Percentiles rank a stretch among this genome's conserved stretches.
Evolutionary conservation across 2,329 filamentous ascomycete species (phyloP).

Genomic region (Talaromyces sp.): DNA sequence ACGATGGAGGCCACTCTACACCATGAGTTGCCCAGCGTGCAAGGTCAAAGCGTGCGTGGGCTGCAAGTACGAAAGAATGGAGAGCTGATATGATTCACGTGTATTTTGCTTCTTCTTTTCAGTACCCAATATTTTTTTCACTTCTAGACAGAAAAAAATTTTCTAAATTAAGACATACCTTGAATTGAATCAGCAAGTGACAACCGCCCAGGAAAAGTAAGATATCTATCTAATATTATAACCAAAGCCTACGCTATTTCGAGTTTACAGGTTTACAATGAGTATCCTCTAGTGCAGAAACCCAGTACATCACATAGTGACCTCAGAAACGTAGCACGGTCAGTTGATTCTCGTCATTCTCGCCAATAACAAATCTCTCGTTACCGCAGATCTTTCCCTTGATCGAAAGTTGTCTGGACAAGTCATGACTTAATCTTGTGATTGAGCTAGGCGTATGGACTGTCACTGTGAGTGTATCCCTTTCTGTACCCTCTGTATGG

Average conservation of each 20-base stretch:
- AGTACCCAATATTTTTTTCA: not conserved
- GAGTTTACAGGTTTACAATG: not conserved
- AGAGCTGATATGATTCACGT: not conserved
- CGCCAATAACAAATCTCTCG: constrained; percentile 58
- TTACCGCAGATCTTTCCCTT: constrained; percentile 55
- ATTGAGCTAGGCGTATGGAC: constrained; percentile 22
- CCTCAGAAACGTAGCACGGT: constrained; percentile 48
- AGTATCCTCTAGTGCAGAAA: not conserved
- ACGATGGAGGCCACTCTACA: constrained; percentile 24
- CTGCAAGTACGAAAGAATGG: constrained; percentile 20
- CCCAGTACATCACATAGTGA: not conserved
- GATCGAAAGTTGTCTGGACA: constrained; percentile 47
- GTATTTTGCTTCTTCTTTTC: not conserved
- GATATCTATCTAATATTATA: not conserved
- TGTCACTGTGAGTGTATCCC: constrained; percentile 18
- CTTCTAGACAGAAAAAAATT: not conserved
- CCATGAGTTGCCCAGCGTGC: constrained; percentile 24
- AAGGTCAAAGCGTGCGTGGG: constrained; percentile 23
- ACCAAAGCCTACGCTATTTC: not conserved
- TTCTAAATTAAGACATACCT: not conserved
- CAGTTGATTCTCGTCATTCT: constrained; percentile 48
- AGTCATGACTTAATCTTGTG: constrained; percentile 21
- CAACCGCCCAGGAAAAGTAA: not conserved
- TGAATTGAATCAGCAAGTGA: not conserved
- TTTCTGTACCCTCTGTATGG: constrained; percentile 20